Base-by-base conservation (phyloP, 208 protist species). In the Wallacemonas rigidus region DNA sequence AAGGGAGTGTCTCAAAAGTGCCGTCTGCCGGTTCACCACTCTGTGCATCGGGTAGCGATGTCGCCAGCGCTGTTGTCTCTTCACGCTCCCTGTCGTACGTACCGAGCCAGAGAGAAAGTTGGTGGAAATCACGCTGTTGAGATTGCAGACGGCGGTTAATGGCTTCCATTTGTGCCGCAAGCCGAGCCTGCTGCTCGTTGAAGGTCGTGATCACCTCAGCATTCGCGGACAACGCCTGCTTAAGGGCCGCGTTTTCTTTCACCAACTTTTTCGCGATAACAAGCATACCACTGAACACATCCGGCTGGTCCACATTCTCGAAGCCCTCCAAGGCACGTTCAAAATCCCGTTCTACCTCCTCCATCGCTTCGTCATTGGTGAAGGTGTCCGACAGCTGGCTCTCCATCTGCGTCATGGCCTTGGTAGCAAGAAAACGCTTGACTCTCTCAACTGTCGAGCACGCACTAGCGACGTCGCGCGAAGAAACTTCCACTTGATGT, bases 51-150 rank as follows among this genome's bases (percentile, higher is more conserved):
- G 44, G 15, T 14, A 62, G 62, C 11, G 15, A 45, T 17, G 39
- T n/a, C 12, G 45, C 62, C 9, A 51, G 45, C 48, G 45, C 1
- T 17, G 40, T 77, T 1, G 17, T 35, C 41, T 41, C 7, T 41
- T 69, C 64, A 3, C 38, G 45, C 64, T 39, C 47, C 50, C 5
- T 14, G 65, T 81, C 69, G 62, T 78, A 81, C 26, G 72, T 77
- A 48, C 76, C 76, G 5, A 81, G 76, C 73, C 76, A 78, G 3
- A 65, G 50, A 26, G 74, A 83, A 40, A 83, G 69, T 51, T 79
- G 55, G 48, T 79, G 67, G 43, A 77, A 80, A 44, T 83, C 74
- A 17, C 67, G 67, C 56, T 80, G 68, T 35, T 77, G 17, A 58
- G 63, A 26, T 69, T 54, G 65, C 45, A 71, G 2, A 11, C 76